A percentile compares a stretch with the other conserved stretches of the same genome.
Conservation (phyloP, 2,329 filamentous ascomycete species). For the Xylaria sp. region DNA sequence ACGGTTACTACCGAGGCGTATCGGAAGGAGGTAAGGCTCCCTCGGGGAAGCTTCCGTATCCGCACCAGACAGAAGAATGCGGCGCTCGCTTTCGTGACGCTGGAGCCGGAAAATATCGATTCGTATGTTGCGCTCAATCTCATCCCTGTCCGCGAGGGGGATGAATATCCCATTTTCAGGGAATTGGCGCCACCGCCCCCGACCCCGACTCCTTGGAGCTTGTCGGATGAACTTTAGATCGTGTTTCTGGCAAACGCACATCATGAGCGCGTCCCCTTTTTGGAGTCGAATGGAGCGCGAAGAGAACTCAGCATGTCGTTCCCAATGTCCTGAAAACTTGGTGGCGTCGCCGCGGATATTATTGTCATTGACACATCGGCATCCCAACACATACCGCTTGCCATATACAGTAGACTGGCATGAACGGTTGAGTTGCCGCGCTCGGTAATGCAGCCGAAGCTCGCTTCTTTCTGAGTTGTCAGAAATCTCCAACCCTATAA, state of each 20-base stretch:
- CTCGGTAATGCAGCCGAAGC: too few relatives aligned
- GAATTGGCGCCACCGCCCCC: constrained; percentile 4
- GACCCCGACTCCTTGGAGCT: neutral
- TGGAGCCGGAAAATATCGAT: constrained; percentile 29
- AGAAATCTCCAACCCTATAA: too few relatives aligned
- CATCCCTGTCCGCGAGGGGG: constrained; percentile 22
- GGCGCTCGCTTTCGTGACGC: constrained; percentile 26
- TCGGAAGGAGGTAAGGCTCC: constrained; percentile 19
- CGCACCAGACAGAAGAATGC: constrained; percentile 27
- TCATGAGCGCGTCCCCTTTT: neutral
- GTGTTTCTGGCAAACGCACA: neutral
- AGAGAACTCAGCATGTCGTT: neutral
- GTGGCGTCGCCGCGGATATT: neutral
- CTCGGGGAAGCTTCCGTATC: constrained; percentile 24
- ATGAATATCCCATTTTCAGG: constrained; percentile 28
- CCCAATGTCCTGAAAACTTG: too few relatives aligned
- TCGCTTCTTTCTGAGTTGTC: too few relatives aligned
- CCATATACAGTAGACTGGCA: too few relatives aligned
- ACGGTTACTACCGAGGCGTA: constrained; percentile 22
- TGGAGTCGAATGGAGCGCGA: neutral
- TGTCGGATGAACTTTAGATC: constrained; percentile 9
- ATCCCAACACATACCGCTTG: too few relatives aligned
- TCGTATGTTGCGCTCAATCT: constrained; percentile 28
- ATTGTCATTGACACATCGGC: neutral
- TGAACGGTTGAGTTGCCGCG: too few relatives aligned